Base-by-base conservation (phyloP, 2,329 filamentous ascomycete species). In the Elsinoe fawcettii region DNA sequence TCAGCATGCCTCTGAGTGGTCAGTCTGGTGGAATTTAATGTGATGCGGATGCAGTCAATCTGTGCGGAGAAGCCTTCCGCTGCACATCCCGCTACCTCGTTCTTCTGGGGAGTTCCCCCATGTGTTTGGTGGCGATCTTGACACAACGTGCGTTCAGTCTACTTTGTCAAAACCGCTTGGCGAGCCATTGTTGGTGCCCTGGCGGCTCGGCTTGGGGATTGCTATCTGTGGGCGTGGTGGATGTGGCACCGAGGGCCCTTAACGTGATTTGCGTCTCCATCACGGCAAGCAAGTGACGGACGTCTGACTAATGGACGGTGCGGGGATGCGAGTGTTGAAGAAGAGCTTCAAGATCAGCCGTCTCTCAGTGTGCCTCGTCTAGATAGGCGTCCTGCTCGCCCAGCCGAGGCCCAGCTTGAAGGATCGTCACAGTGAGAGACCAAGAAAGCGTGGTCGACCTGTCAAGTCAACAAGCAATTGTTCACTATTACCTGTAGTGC, bases 31-130 rank as follows among this genome's bases (percentile, higher is more conserved):
- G 22, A 30, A 32, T 51, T 51, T 20, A 32, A 32, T 51, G 46
- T 51, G 46, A 51, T 32, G 23, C 20, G 46, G 25, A 51, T 51
- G 30, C 46, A 51, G 25, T 51, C 22, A 34, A 51, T 51, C 23
- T 34, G n/a, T 18, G 30, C 46, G 25, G 46, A 37, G 46, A 51
- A 51, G 11, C 23, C 14, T 14, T 51, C 46, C 30, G 25, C 46
- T 20, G 46, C 25, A 16, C 30, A 16, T 34, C 46, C 46, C 46
- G 14, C n/a, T 12, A 23, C 25, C 23, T 20, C 32, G 30, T 51
- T 23, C 46, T 20, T 18, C 22, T 30, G 46, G 9, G 27, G 22
- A 8, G 23, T 51, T 20, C 41, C 41, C 3, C 41, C 41, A 44
- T 44, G 18, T 44, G 9, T 23, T 23, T 18, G 22, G 41, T 44